phyloP scores from a whole-genome alignment of 192 early-diverging fungal species.

The Allomyces javanicus region DNA sequence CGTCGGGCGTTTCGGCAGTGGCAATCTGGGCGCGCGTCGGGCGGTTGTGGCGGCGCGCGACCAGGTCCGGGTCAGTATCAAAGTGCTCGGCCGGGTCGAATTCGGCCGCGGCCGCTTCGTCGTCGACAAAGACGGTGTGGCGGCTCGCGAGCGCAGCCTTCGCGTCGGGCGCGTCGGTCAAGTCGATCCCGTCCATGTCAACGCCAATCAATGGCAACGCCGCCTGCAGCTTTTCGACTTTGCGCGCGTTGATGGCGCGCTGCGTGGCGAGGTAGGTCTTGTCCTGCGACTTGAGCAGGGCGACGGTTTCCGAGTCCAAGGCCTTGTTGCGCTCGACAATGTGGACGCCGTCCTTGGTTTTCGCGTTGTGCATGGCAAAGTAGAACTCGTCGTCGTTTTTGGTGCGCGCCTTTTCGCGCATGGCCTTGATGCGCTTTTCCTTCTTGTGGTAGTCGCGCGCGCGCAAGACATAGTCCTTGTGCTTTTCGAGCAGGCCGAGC shows the following conservation, averaged over 20 bases:
- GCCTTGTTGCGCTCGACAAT: slow-evolving; percentile 47
- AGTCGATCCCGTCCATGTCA: slow-evolving; percentile 13
- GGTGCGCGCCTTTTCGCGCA: slow-evolving; percentile 66
- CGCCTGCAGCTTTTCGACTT: slow-evolving; percentile 57
- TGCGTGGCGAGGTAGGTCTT: slow-evolving; percentile 68
- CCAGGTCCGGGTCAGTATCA: slow-evolving; percentile 56
- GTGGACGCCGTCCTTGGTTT: slow-evolving; percentile 72
- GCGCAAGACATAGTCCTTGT: slow-evolving; percentile 94
- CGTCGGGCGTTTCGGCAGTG: neutral
- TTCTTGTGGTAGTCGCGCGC: slow-evolving; percentile 76
- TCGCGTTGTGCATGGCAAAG: slow-evolving; percentile 81
- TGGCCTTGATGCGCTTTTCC: slow-evolving; percentile 60
- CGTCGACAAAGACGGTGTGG: slow-evolving; percentile 65
- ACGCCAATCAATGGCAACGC: slow-evolving; percentile 44
- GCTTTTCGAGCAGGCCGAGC: slow-evolving; percentile 79
- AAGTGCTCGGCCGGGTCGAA: slow-evolving; percentile 72
- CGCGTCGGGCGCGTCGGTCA: slow-evolving; percentile 15
- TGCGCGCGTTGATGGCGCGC: slow-evolving; percentile 45
- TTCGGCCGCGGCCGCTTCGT: slow-evolving; percentile 34
- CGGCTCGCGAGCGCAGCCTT: slow-evolving; percentile 7
- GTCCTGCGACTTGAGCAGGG: slow-evolving; percentile 83
- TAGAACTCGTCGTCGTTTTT: slow-evolving; percentile 97
- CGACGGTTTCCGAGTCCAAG: slow-evolving; percentile 53
- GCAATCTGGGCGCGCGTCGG: slow-evolving; percentile 18
- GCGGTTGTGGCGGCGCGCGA: slow-evolving; percentile 61